These are phyloP conservation scores for Lipomyces spencermartinsiae DNA, from an alignment of 805 yeast genomes.

Conservation along the genomic window DNA sequence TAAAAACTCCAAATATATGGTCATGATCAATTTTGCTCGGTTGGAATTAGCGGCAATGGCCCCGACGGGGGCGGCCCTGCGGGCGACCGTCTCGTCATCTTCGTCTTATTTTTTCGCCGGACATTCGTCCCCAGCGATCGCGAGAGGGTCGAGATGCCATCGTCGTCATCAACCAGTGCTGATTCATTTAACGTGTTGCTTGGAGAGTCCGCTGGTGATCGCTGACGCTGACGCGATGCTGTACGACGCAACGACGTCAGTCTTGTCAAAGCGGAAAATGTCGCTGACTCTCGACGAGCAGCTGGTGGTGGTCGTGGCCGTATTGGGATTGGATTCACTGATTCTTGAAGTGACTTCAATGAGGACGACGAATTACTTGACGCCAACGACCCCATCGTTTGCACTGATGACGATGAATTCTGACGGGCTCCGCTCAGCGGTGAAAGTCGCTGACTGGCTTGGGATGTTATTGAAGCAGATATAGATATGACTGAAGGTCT, in stretches of 20 bases:
- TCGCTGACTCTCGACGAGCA: constrained; percentile 29
- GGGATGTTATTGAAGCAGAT: background rate
- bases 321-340: constrained; percentile 12
- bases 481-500: background rate
- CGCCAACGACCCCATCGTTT: constrained; percentile 2
- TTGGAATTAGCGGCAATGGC: constrained; percentile 25
- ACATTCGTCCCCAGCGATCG: background rate
- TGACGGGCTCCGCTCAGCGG: constrained; percentile 1
- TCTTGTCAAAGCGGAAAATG: constrained; percentile 17
- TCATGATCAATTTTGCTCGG: background rate
- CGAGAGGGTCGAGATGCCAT: background rate
- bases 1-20: background rate
- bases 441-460: background rate
- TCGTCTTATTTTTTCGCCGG: background rate
- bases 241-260: constrained; percentile 15
- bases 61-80: constrained; percentile 20
- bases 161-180: constrained; percentile 4
- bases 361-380: constrained; percentile 16
- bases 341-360: constrained; percentile 15
- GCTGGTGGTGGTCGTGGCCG: constrained; percentile 10
- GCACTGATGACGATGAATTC: constrained; percentile 3
- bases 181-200: background rate
- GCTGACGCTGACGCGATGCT: constrained; percentile 12
- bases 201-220: background rate
- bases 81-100: constrained; percentile 2